Evolutionary conservation across 495 filamentous ascomycete species (phyloP).

Genomic region (Friedmanniomyces endolithicus): DNA sequence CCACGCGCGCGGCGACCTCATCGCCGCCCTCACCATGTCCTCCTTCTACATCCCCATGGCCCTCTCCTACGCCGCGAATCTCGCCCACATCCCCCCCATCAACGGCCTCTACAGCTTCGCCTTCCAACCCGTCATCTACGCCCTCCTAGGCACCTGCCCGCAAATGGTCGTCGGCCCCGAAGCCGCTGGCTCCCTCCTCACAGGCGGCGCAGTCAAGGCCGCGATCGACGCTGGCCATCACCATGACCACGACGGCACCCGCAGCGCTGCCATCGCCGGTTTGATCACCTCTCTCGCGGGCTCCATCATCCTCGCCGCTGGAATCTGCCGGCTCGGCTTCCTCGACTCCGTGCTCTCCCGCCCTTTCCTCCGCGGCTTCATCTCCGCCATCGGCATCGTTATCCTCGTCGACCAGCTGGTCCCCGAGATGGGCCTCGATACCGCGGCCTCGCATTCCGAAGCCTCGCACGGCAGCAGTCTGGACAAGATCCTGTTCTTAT

Average conservation of each 20-base stretch:
- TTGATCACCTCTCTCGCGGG: constrained; percentile 79
- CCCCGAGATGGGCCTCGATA: constrained; percentile 71
- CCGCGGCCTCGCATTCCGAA: constrained; percentile 40
- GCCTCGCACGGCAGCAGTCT: constrained; percentile 73
- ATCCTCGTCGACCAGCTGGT: constrained; percentile 92
- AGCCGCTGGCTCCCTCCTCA: constrained; percentile 81
- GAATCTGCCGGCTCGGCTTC: constrained; percentile 77
- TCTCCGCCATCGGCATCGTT: constrained; percentile 89
- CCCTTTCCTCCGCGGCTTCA: constrained; percentile 88
- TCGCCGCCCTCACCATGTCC: constrained; percentile 78
- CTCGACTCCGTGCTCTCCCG: constrained; percentile 86
- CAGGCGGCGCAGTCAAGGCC: constrained; percentile 70
- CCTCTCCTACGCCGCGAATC: constrained; percentile 81
- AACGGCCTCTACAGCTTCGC: constrained; percentile 94
- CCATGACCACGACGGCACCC: constrained; percentile 54
- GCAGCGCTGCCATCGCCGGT: constrained; percentile 76
- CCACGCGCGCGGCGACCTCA: constrained; percentile 73
- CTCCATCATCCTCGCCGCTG: constrained; percentile 71
- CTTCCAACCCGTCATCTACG: constrained; percentile 82
- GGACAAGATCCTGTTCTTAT: constrained; percentile 69
- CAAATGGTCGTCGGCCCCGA: constrained; percentile 93
- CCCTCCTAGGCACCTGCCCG: constrained; percentile 78
- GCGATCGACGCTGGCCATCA: constrained; percentile 57
- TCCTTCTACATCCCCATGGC: constrained; percentile 98
- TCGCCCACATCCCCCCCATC: constrained; percentile 85